phyloP scores from a whole-genome alignment of 176 grass and related monocot species.

The Secale cereale region DNA sequence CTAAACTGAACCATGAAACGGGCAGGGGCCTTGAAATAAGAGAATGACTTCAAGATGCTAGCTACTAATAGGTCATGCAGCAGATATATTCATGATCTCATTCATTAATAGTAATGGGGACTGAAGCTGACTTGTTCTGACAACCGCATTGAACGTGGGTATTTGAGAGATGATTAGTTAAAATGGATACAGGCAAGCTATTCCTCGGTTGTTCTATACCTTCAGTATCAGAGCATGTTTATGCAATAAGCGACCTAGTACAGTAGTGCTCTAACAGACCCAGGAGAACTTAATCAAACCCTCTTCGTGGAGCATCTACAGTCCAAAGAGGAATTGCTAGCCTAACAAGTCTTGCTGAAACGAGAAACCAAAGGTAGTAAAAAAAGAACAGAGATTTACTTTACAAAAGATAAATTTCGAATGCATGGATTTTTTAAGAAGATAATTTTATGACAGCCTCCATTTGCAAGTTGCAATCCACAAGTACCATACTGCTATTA shows the following conservation, averaged over 20 bases:
- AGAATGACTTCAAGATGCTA: not conserved
- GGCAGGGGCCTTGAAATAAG: not conserved
- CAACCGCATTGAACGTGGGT: not conserved
- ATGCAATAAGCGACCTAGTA: not conserved
- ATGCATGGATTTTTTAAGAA: not conserved
- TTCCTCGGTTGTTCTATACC: not conserved
- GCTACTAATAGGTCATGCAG: not conserved
- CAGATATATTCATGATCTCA: not conserved
- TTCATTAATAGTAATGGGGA: not conserved
- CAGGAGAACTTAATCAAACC: not conserved
- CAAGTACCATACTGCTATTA: not conserved
- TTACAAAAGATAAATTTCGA: not conserved
- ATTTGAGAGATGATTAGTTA: not conserved
- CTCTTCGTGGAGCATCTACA: not conserved
- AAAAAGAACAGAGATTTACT: not conserved
- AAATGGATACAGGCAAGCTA: not conserved
- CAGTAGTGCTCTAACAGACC: not conserved
- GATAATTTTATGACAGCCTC: not conserved
- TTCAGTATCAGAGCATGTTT: not conserved
- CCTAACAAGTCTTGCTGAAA: constrained; percentile 10
- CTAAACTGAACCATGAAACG: not conserved
- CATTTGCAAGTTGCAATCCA: constrained; percentile 17
- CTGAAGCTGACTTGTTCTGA: not conserved
- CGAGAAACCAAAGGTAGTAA: not conserved
- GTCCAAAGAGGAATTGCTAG: not conserved